phyloP scores from a whole-genome alignment of 306 rosid genomes.

The Prunus campanulata region DNA sequence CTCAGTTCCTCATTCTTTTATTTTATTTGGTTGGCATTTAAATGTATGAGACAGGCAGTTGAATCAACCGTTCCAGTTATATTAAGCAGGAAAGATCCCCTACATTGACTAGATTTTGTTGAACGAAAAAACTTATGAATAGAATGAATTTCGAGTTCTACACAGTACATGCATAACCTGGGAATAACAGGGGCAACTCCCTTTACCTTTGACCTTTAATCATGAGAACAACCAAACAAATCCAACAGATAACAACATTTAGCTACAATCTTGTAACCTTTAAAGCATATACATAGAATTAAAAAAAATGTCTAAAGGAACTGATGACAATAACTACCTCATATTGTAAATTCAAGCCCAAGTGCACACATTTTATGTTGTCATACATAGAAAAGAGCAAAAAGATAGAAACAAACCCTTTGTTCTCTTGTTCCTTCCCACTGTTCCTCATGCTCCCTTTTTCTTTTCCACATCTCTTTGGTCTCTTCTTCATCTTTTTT shows the following conservation, averaged over 20 bases:
- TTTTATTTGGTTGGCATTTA: neutral
- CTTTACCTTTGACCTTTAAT: neutral
- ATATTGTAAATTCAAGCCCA: neutral
- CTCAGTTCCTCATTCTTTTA: neutral
- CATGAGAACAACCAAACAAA: neutral
- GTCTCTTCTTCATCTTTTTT: slow-evolving; percentile 93
- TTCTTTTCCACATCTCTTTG: slow-evolving; percentile 98
- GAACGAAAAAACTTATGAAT: neutral
- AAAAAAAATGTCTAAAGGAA: neutral
- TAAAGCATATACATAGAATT: neutral
- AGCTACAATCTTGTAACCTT: neutral
- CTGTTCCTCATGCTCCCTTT: slow-evolving; percentile 95
- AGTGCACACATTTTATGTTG: neutral
- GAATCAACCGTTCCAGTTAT: neutral
- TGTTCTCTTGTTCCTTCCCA: slow-evolving; percentile 99
- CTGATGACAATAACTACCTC: neutral
- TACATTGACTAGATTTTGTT: neutral
- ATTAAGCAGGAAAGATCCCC: neutral
- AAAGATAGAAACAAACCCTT: slow-evolving; percentile 62
- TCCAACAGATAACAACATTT: neutral
- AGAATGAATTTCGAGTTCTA: neutral
- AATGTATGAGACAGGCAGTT: neutral
- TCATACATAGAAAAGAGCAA: neutral
- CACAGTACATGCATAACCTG: neutral
- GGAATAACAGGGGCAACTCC: neutral